phyloP scores from a whole-genome alignment of 345 rosid species.

The Syzygium aromaticum region DNA sequence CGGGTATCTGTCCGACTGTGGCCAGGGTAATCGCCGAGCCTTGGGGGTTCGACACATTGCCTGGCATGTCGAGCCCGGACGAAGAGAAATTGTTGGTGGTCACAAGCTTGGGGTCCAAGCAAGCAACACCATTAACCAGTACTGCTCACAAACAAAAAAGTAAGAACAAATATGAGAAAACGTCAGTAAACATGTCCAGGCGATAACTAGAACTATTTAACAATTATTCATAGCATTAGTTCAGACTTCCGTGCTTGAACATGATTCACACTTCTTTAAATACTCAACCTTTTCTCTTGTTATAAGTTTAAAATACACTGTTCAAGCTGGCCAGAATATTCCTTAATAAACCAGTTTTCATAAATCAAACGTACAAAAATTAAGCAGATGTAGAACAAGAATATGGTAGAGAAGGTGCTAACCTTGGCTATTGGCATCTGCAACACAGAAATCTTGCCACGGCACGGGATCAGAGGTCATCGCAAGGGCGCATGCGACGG shows the following conservation, averaged over 20 bases:
- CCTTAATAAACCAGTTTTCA: neutral
- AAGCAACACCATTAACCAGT: conserved; percentile 9
- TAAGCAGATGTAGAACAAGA: neutral
- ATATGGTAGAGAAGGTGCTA: neutral
- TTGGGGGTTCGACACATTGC: conserved; percentile 2
- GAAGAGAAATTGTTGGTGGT: conserved; percentile 6
- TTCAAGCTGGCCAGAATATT: neutral
- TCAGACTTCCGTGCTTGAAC: neutral
- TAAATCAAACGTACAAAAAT: neutral
- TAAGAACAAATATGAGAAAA: neutral
- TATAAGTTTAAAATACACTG: neutral
- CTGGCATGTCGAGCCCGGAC: conserved; percentile 3
- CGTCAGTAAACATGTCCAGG: neutral
- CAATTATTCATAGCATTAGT: neutral
- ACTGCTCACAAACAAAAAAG: neutral
- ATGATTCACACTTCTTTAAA: neutral
- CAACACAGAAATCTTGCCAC: conserved; percentile 14
- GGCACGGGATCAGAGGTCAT: conserved; percentile 5
- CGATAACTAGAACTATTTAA: neutral
- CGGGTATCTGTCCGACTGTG: conserved; percentile 5
- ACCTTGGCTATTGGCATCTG: conserved; percentile 3
- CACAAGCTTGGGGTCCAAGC: conserved; percentile 7
- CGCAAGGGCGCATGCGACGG: neutral
- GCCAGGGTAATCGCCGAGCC: conserved; percentile 2
- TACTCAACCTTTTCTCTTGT: neutral